Evolutionary conservation across 371 early-diverging fungal species (phyloP).

Genomic region (Funneliformis caledonium): DNA sequence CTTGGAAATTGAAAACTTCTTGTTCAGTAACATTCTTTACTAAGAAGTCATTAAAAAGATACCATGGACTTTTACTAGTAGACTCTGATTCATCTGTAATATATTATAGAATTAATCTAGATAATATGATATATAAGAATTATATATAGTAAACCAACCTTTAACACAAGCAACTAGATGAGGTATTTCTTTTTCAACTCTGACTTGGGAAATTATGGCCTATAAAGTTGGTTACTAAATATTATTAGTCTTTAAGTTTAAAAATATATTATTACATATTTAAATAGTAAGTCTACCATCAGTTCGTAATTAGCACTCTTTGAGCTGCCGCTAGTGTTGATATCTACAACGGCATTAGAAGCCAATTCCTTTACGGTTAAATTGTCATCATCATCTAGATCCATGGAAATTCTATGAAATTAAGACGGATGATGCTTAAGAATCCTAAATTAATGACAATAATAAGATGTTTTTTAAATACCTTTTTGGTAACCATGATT

Average conservation of each 20-base stretch:
- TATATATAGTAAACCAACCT: conserved; percentile 49
- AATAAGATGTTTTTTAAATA: conserved; percentile 27
- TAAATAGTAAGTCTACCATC: conserved; percentile 46
- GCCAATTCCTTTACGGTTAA: conserved; percentile 43
- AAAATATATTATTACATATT: neutral
- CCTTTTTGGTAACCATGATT: conserved; percentile 50
- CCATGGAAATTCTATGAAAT: conserved; percentile 41
- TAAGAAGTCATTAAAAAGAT: conserved; percentile 92
- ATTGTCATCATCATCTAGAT: conserved; percentile 45
- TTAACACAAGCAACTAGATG: conserved; percentile 79
- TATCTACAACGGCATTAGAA: conserved; percentile 26
- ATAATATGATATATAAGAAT: neutral
- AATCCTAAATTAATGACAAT: neutral
- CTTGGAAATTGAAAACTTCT: conserved; percentile 71
- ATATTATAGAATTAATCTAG: neutral
- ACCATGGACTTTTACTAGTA: conserved; percentile 68
- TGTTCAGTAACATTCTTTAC: conserved; percentile 74
- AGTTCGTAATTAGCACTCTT: conserved; percentile 62
- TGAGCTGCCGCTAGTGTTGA: conserved; percentile 42
- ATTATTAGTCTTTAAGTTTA: neutral
- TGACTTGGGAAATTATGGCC: conserved; percentile 71
- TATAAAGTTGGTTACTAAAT: conserved; percentile 38
- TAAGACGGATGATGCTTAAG: neutral
- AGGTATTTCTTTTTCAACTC: conserved; percentile 64
- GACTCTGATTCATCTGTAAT: conserved; percentile 47